phyloP scores from a whole-genome alignment of 495 filamentous ascomycete genomes.

The Pyrenopolyporus hunteri region DNA sequence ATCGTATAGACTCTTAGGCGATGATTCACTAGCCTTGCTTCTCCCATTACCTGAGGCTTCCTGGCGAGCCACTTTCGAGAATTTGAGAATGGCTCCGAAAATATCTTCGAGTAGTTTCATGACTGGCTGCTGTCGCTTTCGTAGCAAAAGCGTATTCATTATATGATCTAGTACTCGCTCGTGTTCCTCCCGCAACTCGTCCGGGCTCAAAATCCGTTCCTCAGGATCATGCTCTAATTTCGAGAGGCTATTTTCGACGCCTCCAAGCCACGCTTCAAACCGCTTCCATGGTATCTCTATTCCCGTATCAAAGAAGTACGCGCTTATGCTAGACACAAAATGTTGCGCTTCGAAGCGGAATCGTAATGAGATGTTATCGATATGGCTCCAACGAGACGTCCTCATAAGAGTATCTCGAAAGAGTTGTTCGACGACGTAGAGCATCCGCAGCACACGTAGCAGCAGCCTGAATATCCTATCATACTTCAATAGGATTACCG shows the following conservation, averaged over 20 bases:
- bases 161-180: conserved; percentile 80
- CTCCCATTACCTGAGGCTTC: conserved; percentile 34
- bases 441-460: conserved; percentile 78
- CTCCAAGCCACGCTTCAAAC: conserved; percentile 69
- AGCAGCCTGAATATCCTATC: conserved; percentile 82
- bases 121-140: conserved; percentile 71
- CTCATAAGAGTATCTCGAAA: conserved; percentile 62
- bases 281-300: conserved; percentile 71
- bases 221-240: conserved; percentile 35
- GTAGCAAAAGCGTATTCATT: conserved; percentile 72
- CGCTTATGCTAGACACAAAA: conserved; percentile 69
- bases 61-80: conserved; percentile 51
- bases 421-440: conserved; percentile 75
- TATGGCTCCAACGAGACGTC: conserved; percentile 39
- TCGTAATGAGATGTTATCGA: conserved; percentile 55
- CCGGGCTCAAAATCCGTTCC: conserved; percentile 59
- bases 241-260: conserved; percentile 60
- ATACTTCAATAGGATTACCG: conserved; percentile 71
- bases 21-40: conserved; percentile 47
- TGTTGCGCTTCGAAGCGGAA: conserved; percentile 80
- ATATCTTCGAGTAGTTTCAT: conserved; percentile 79
- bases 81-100: conserved; percentile 72
- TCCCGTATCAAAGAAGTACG: conserved; percentile 79
- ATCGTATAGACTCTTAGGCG: conserved; percentile 60
- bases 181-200: conserved; percentile 70